A percentile compares a stretch with the other conserved stretches of the same genome.
phyloP scores from a whole-genome alignment of 176 grass and related monocot species.

The Alloteropsis semialata region DNA sequence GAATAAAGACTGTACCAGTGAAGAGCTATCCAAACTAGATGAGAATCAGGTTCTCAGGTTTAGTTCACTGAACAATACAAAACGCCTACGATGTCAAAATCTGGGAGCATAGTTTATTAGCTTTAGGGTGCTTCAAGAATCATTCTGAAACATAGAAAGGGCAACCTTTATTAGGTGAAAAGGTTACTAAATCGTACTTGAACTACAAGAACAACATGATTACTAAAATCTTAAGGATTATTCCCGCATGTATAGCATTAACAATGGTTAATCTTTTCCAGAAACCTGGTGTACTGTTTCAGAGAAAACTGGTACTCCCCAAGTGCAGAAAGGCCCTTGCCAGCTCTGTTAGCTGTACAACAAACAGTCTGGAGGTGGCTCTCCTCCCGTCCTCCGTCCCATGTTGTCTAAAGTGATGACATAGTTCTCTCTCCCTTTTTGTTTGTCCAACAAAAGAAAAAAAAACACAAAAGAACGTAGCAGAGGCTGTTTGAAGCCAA shows the following conservation, averaged over 20 bases:
- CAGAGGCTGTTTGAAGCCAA: constrained; percentile 8
- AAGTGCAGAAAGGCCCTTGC: constrained; percentile 6
- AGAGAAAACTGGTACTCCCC: constrained; percentile 10
- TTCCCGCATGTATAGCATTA: constrained; percentile 11
- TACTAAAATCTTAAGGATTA: not conserved
- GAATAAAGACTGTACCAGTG: not conserved
- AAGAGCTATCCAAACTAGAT: constrained; percentile 23
- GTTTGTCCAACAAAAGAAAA: constrained; percentile 19
- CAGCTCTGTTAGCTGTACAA: constrained; percentile 24
- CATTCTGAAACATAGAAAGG: not conserved
- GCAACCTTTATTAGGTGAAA: constrained; percentile 44
- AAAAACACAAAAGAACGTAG: not conserved
- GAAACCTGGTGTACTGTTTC: constrained; percentile 18
- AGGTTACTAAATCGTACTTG: constrained; percentile 20
- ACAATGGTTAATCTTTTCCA: constrained; percentile 18
- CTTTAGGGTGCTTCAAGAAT: constrained; percentile 28
- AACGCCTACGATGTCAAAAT: constrained; percentile 12
- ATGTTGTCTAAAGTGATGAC: constrained; percentile 30
- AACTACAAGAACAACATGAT: constrained; percentile 14
- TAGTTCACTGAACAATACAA: constrained; percentile 20
- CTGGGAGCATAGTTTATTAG: constrained; percentile 28
- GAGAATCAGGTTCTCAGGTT: constrained; percentile 39
- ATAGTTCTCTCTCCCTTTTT: constrained; percentile 27
- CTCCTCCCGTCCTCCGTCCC: constrained; percentile 45
- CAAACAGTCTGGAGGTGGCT: constrained; percentile 26